Base-by-base conservation (phyloP, 257 asterid species). In the Jacaranda copaia region DNA sequence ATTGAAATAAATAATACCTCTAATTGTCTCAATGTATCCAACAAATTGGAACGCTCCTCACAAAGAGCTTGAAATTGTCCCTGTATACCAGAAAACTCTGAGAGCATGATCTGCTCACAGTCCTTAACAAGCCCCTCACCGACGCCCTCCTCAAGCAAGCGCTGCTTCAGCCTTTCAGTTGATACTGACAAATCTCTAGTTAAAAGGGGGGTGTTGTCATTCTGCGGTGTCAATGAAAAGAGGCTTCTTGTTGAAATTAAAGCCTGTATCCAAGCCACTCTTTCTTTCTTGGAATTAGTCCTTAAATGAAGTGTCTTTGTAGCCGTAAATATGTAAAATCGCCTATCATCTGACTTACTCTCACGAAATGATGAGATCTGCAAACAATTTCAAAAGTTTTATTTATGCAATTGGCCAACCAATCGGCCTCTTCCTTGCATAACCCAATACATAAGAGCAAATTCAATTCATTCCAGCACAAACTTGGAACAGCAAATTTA, bases 331-430 rank as follows among this genome's bases (percentile, higher is more conserved):
- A 94, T 89, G 91, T 94, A 94, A 77, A 94, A 92, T 60, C 97
- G 87, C 87, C 89, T 80, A 40, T 89, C 93, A 66, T 94, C 99
- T 5, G 99, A 89, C 79, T 80, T 91, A 86, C 99, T 94, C 87
- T 94, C 99, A 20, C 98, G 96, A 79, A 91, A 94, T 49, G 97
- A 92, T 65, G 97, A 88, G 74, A 94, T 90, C 99, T 94, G 87
- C 87, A 79, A 59, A 61, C 66, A 74, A 81, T 72, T 67, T 13
- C 43, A 38, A 73, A 61, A 52, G 40, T 25, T 11, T 64, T 60
- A 52, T 0, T 25, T 40, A 56, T 8, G 75, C 68, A 35, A 74
- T 55, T 25, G 7, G 18, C 62, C 49, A 59, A 38, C 19, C 32
- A 25, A 25, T 25, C 32, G 32, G 32, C 32, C 32, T 25, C 32